Base-by-base conservation (phyloP, 805 yeast species). In the Lipomyces yamadae region DNA sequence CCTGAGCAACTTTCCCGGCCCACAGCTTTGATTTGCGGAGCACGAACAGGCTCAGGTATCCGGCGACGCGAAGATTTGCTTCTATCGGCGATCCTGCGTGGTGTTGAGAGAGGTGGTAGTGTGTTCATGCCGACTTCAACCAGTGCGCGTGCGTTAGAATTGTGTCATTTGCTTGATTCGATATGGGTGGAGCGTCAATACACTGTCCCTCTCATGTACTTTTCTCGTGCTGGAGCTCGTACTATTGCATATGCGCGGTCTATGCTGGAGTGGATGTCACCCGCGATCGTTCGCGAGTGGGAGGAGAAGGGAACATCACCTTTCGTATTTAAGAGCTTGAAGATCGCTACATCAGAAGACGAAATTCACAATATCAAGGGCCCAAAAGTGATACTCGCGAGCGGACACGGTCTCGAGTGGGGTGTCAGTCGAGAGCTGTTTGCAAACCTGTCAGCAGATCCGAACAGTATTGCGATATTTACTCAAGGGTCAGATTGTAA, bases 201-300 rank as follows among this genome's bases (percentile, higher is more conserved):
- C 72, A 84, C 56, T 8, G 60, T 88, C 11, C 97, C 97, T 0
- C 87, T 95, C 8, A 80, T 90, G 42, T 82, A 92, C 65, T 78
- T 90, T n/a, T 86, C 96, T 2, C 88, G 86, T 72, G 87, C 92
- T 0, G 96, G 95, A 33, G 86, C 92, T 2, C 87, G 94, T 73
- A 83, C 89, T 3, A 77, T 95, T 64, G 84, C 89, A 33, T 91
- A 90, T 74, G 97, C 98, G 0, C 85, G 91, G 13, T 89, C 92
- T 64, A 90, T 95, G 88, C 79, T 94, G 35, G 99, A 95, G 79
- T 95, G 98, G 98, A 89, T 95, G 92, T 87, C 96, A 0, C 85
- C 94, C 0, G 83, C 88, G n/a, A 83, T 92, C n/a, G 84, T 91
- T 33, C 89, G 90, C 72, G 89, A 87, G 57, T 92, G 97, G 94